A percentile compares a stretch with the other conserved stretches of the same genome.
Evolutionary conservation across 2,329 filamentous ascomycete genomes (phyloP).

Genomic region (Microdochium trichocladiopsis): DNA sequence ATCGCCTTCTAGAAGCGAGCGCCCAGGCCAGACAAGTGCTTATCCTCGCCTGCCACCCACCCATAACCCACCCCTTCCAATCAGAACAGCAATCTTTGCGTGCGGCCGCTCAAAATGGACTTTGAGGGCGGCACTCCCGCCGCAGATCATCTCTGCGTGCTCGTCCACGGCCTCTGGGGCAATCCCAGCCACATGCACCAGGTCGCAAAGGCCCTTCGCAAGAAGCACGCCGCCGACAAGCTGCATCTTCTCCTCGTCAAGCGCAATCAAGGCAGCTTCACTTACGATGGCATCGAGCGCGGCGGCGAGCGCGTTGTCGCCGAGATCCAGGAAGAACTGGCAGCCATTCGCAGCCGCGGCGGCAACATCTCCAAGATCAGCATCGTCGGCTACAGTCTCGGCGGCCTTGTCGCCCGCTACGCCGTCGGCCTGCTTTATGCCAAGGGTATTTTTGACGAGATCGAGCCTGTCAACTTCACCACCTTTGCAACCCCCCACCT

Average conservation of each 20-base stretch:
- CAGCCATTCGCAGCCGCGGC: slow-evolving; percentile 50
- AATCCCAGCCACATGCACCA: slow-evolving; percentile 67
- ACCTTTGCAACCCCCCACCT: slow-evolving; percentile 85
- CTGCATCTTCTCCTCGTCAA: slow-evolving; percentile 67
- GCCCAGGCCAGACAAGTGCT: too few relatives aligned
- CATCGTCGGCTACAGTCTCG: slow-evolving; percentile 82
- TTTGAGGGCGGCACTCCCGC: slow-evolving; percentile 43
- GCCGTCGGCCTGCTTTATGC: slow-evolving; percentile 77
- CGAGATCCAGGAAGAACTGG: slow-evolving; percentile 60
- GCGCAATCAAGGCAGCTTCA: slow-evolving; percentile 66
- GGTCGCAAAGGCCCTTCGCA: slow-evolving; percentile 58
- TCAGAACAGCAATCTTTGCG: background rate
- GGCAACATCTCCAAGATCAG: slow-evolving; percentile 75
- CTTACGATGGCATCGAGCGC: slow-evolving; percentile 62
- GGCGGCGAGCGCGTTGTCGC: slow-evolving; percentile 60
- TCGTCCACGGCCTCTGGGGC: slow-evolving; percentile 78
- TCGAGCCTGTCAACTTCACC: slow-evolving; percentile 86
- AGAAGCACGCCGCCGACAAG: slow-evolving; percentile 51
- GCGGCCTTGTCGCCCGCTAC: slow-evolving; percentile 81
- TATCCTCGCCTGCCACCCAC: background rate
- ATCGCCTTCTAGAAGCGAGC: too few relatives aligned
- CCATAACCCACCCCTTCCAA: too few relatives aligned
- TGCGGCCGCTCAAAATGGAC: slow-evolving; percentile 21
- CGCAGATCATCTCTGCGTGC: slow-evolving; percentile 67
- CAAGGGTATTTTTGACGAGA: slow-evolving; percentile 69